These are phyloP conservation scores for Phytophthora cryptogea DNA, from an alignment of 352 stramenopile species.

Conservation along the genomic window DNA sequence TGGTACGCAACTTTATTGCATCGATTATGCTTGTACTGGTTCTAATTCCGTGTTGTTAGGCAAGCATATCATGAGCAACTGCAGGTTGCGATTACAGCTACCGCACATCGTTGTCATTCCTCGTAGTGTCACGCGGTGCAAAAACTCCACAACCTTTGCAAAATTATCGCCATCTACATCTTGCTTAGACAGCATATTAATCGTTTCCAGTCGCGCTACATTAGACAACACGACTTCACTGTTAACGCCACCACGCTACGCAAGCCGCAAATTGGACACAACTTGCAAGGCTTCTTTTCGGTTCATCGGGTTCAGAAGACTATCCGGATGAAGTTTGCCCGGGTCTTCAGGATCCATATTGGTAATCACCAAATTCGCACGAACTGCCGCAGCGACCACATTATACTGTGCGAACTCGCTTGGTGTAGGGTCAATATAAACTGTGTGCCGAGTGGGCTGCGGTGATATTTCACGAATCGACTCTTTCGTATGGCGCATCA, in stretches of 20 bases:
- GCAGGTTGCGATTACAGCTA: constrained; percentile 82
- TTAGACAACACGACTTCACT: constrained; percentile 50
- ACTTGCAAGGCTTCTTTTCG: constrained; percentile 61
- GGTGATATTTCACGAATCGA: constrained; percentile 81
- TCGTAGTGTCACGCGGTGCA: constrained; percentile 52
- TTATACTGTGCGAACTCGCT: constrained; percentile 80
- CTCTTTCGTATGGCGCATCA: constrained; percentile 95
- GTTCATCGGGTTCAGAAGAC: constrained; percentile 78
- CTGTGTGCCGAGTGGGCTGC: constrained; percentile 46
- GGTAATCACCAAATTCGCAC: constrained; percentile 74
- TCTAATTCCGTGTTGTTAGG: too few species aligned
- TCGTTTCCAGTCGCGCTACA: constrained; percentile 55
- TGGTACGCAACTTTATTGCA: too few species aligned
- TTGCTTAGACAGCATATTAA: constrained; percentile 54
- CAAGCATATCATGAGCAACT: constrained; percentile 91
- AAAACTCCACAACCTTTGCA: constrained; percentile 47
- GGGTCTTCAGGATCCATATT: constrained; percentile 72
- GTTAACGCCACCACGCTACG: constrained; percentile 57
- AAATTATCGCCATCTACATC: constrained; percentile 53
- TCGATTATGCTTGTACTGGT: too few species aligned
- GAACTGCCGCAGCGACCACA: constrained; percentile 58
- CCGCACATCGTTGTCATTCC: constrained; percentile 69
- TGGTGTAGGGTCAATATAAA: constrained; percentile 70
- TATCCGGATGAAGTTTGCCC: constrained; percentile 67
- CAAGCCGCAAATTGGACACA: constrained; percentile 59